These are phyloP conservation scores for Crithidia brevicula DNA, from an alignment of 208 protist species.

Conservation along the genomic window DNA sequence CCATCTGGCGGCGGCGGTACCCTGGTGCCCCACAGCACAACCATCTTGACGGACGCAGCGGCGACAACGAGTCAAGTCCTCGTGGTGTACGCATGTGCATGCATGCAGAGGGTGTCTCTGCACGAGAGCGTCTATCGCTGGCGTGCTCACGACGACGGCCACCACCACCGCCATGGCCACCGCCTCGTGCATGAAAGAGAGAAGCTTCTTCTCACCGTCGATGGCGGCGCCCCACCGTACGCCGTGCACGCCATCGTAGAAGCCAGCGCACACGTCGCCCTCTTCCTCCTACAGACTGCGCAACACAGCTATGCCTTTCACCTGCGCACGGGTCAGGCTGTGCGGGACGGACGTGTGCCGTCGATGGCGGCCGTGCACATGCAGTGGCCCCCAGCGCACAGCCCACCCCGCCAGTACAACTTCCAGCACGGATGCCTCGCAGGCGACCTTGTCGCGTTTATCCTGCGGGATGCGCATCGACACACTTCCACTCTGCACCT, in stretches of 20 bases:
- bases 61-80: neutral
- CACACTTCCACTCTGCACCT: slow-evolving; percentile 23
- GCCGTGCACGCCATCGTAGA: slow-evolving; percentile 1
- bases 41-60: neutral
- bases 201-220: slow-evolving; percentile 17
- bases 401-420: neutral
- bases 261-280: neutral
- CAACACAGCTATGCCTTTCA: slow-evolving; percentile 15
- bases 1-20: neutral
- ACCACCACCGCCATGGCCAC: no score
- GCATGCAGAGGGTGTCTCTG: neutral
- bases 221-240: slow-evolving; percentile 9
- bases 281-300: slow-evolving; percentile 11
- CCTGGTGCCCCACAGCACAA: neutral
- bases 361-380: slow-evolving; percentile 12
- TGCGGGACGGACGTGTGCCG: neutral
- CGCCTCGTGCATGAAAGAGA: neutral
- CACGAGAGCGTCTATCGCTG: slow-evolving; percentile 19
- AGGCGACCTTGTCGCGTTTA: slow-evolving; percentile 5
- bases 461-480: slow-evolving; percentile 9
- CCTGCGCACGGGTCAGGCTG: slow-evolving; percentile 6
- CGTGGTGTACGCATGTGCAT: slow-evolving; percentile 18
- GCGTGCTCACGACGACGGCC: no score
- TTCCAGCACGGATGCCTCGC: slow-evolving; percentile 18
- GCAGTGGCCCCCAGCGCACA: neutral